A percentile compares a stretch with the other conserved stretches of the same genome.
Conservation (phyloP, 163 green algal species). For the Chloromonas sp. region DNA sequence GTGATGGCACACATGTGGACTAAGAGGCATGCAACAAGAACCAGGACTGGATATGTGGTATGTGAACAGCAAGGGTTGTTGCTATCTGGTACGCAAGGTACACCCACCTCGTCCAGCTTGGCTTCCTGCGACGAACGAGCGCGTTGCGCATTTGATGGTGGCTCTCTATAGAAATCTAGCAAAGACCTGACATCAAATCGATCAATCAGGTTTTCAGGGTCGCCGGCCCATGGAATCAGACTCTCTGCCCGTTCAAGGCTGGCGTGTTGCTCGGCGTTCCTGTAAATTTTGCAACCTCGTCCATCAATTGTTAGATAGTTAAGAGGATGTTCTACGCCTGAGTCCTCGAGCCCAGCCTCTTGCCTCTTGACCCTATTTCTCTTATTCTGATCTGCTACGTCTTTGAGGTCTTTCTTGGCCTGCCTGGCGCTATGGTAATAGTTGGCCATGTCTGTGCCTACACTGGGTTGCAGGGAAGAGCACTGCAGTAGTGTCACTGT, state of each 20-base stretch:
- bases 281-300: conserved; percentile 41
- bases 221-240: conserved; percentile 65
- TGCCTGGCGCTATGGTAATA: conserved; percentile 59
- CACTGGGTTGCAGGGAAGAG: too few relatives aligned
- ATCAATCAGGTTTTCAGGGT: conserved; percentile 62
- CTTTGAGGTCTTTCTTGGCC: conserved; percentile 42
- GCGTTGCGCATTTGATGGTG: conserved; percentile 6
- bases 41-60: too few relatives aligned
- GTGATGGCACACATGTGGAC: too few relatives aligned
- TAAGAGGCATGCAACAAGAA: too few relatives aligned
- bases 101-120: conserved; percentile 53
- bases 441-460: conserved; percentile 25
- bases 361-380: conserved; percentile 44
- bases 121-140: conserved; percentile 36
- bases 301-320: conserved; percentile 56
- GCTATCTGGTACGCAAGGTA: too few relatives aligned
- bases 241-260: conserved; percentile 48
- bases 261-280: conserved; percentile 46
- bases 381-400: conserved; percentile 46
- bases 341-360: conserved; percentile 35
- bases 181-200: conserved; percentile 61
- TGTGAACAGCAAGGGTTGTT: too few relatives aligned
- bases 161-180: conserved; percentile 66
- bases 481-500: too few relatives aligned
- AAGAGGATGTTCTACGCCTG: conserved; percentile 43